A percentile compares a stretch with the other conserved stretches of the same genome.
Conservation (phyloP, 345 rosid genomes). For the Linum usitatissimum region DNA sequence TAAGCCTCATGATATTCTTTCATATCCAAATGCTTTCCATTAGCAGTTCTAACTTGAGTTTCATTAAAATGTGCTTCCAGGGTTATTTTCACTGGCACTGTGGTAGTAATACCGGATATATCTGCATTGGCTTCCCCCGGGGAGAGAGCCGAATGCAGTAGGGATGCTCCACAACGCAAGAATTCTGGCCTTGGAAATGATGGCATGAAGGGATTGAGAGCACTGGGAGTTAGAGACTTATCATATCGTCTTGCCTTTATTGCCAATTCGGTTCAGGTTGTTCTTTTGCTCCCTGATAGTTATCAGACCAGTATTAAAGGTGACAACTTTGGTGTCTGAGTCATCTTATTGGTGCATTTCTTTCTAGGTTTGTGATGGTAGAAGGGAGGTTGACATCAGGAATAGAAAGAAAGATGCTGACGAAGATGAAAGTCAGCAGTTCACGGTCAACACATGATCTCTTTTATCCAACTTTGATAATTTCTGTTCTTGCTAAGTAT, state of each 20-base stretch:
- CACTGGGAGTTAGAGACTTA: conserved; percentile 89
- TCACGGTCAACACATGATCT: conserved; percentile 39
- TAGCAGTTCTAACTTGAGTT: not conserved
- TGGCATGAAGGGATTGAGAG: conserved; percentile 77
- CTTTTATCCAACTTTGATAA: not conserved
- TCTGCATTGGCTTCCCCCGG: conserved; percentile 88
- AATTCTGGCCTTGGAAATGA: conserved; percentile 51
- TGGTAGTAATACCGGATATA: conserved; percentile 91
- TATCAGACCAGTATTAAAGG: not conserved
- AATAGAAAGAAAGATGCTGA: conserved; percentile 78
- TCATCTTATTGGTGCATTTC: conserved; percentile 9
- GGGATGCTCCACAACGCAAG: conserved; percentile 62
- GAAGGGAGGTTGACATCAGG: conserved; percentile 66
- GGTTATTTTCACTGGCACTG: conserved; percentile 84
- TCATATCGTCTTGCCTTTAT: conserved; percentile 88
- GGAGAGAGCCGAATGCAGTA: conserved; percentile 78
- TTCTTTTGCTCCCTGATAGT: conserved; percentile 9
- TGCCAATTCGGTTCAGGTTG: conserved; percentile 93
- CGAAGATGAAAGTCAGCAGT: conserved; percentile 68
- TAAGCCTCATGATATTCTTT: conserved; percentile 21
- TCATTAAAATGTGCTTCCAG: conserved; percentile 26
- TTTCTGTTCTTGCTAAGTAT: not conserved
- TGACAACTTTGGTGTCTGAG: not conserved
- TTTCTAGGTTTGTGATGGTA: conserved; percentile 69
- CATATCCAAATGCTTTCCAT: not conserved